Conservation (phyloP, 306 rosid genomes). For the Prunus padus region DNA sequence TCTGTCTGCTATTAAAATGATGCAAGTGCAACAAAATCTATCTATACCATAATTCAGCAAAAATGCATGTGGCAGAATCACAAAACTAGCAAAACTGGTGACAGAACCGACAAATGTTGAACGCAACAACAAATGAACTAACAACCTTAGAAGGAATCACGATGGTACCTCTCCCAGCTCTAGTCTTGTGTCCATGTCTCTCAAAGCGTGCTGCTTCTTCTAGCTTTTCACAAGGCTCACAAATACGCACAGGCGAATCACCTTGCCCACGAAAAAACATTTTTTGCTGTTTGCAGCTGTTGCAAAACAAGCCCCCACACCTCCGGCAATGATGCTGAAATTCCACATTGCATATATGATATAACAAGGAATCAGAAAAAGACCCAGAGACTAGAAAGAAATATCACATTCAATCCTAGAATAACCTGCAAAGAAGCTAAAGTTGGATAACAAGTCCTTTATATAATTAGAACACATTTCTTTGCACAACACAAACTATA, state of each 20-base stretch:
- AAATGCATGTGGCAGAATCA: neutral
- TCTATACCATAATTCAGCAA: neutral
- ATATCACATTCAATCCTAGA: neutral
- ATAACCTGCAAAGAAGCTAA: neutral
- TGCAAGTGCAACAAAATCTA: neutral
- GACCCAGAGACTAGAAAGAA: neutral
- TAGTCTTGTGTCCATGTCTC: constrained; percentile 66
- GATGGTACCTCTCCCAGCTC: constrained; percentile 64
- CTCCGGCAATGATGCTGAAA: constrained; percentile 92
- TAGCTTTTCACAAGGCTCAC: constrained; percentile 90
- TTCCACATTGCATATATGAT: constrained; percentile 26
- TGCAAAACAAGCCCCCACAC: constrained; percentile 90
- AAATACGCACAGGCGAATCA: constrained; percentile 87
- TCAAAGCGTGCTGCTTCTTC: constrained; percentile 95
- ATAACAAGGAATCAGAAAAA: neutral
- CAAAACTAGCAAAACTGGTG: neutral
- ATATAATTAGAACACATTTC: neutral
- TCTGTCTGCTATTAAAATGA: neutral
- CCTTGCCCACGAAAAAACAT: constrained; percentile 94
- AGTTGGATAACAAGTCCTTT: neutral
- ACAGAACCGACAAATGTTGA: neutral
- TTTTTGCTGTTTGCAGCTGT: constrained; percentile 73
- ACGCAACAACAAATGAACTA: neutral
- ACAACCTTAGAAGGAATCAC: neutral
- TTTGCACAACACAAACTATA: neutral